Base-by-base conservation (phyloP, 345 rosid genomes). In the Conringia planisiliqua region DNA sequence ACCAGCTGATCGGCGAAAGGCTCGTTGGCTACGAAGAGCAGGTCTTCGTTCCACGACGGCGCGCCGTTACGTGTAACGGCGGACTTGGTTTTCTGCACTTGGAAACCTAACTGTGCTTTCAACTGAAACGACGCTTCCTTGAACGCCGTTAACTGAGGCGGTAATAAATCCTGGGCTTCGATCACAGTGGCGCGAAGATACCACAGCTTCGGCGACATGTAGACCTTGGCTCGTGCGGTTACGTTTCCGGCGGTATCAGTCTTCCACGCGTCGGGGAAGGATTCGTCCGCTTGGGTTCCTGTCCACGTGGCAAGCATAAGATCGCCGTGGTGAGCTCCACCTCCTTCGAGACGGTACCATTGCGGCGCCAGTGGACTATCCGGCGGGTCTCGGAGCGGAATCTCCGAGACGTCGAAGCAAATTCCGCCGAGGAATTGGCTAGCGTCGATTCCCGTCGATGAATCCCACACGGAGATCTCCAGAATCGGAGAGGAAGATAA, bases 271-370 rank as follows among this genome's bases (percentile, higher is more conserved):
- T 94, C 96, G 2, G 96, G 91, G 11, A 91, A 94, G 20, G 97
- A 66, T 66, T 89, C 98, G 76, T 94, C 98, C 3, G 97, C 98
- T 54, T 94, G 98, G 6, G 98, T 91, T 10, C 98, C 98, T 2
- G 89, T 46, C 97, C 98, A 91, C 74, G 94, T 87, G 83, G 98
- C 96, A 20, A 94, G 97, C 98, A 93, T 93, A 13, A 93, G 66
- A 68, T 91, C 94, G 0, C 92, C 83, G 9, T 75, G 70, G 40
- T 81, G 85, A 78, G 85, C 84, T 9, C 87, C 91, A 1, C 89
- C 87, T 2, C 89, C 96, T 55, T 94, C 98, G 24, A 94, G 71
- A 74, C 96, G 79, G 78, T 89, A 94, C 98, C 98, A 94, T 64
- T 91, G 97, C 7, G 97, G 93, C 13, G 98, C 98, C 75, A 94